phyloP scores from a whole-genome alignment of 495 filamentous ascomycete genomes.

The Letharia lupina region DNA sequence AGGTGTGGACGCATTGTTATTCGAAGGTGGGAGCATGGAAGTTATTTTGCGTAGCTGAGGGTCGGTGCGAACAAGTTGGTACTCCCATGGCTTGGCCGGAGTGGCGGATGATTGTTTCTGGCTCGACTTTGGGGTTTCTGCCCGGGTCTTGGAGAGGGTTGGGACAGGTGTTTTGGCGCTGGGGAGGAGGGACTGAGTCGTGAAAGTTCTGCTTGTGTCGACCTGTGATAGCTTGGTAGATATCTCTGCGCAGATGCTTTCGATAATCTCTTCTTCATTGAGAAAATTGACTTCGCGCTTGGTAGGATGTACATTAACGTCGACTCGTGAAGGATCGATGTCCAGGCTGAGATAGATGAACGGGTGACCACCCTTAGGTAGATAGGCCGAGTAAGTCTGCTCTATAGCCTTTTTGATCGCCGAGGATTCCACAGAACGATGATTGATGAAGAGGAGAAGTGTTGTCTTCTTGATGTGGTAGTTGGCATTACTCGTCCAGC shows the following conservation, averaged over 20 bases:
- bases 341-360: slow-evolving; percentile 90
- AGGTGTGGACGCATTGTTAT: slow-evolving; percentile 19
- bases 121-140: slow-evolving; percentile 25
- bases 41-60: slow-evolving; percentile 90
- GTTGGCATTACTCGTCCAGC: slow-evolving; percentile 87
- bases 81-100: slow-evolving; percentile 66
- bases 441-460: slow-evolving; percentile 92
- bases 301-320: slow-evolving; percentile 97
- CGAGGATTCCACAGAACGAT: slow-evolving; percentile 89
- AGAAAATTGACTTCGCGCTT: slow-evolving; percentile 98
- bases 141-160: slow-evolving; percentile 27
- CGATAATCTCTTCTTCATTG: slow-evolving; percentile 95
- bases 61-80: slow-evolving; percentile 86
- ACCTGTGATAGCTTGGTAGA: slow-evolving; percentile 73
- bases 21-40: slow-evolving; percentile 65
- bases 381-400: slow-evolving; percentile 79
- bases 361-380: slow-evolving; percentile 92
- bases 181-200: slow-evolving; percentile 85
- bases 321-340: slow-evolving; percentile 86
- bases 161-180: slow-evolving; percentile 36
- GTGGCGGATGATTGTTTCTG: slow-evolving; percentile 31
- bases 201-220: slow-evolving; percentile 89
- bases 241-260: slow-evolving; percentile 75
- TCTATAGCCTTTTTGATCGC: slow-evolving; percentile 85
- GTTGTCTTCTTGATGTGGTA: slow-evolving; percentile 88